Evolutionary conservation across 169 alveolate genomes (phyloP), one percentile per base, ranked within the genome.

Genomic region (Babesia gibsoni): DNA sequence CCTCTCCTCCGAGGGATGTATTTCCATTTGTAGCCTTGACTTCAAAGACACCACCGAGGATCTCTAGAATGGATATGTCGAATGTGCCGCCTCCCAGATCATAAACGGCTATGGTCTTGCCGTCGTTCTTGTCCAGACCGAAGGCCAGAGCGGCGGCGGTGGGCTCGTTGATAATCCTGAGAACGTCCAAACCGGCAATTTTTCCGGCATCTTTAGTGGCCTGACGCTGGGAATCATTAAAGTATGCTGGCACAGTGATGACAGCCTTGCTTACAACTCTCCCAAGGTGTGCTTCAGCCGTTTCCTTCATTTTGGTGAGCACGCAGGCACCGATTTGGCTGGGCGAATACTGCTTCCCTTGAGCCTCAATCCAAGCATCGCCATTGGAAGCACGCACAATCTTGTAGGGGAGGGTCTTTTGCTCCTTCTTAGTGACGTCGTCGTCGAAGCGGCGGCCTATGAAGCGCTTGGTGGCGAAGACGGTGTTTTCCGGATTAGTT

Each of bases 101-200:
- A 81, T 90, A 93, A 16, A 93, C 97, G 41, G 96, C 94, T 46
- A 91, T 91, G 25, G 95, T 92, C 85, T 91, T 89, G 46, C 96
- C 96, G 57, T 94, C 98, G 52, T 91, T 95, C 90, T 96, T 96
- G 66, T 98, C 99, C 70, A 96, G 87, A 32, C 99, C 99, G 84
- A 93, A 97, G 14, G 99, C 99, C 73, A 97, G 86, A 1, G 99
- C 99, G 39, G 99, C 99, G 23, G 99, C 99, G 1, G 99, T 97
- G 27, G 99, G 99, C 89, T 98, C 99, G 91, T 98, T 98, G 75
- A 98, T 96, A 80, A 97, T 98, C 67, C 99, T 93, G 67, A 92
- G 74, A 14, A 83, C 99, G 35, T 94, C 95, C 45, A 96, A 88
- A 18, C 98, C 98, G 14, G 99, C 97, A 64, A 96, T 96, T 63